Evolutionary conservation across 1,284 basidiomycete species (phyloP).

Genomic region (Pholiota adiposa): DNA sequence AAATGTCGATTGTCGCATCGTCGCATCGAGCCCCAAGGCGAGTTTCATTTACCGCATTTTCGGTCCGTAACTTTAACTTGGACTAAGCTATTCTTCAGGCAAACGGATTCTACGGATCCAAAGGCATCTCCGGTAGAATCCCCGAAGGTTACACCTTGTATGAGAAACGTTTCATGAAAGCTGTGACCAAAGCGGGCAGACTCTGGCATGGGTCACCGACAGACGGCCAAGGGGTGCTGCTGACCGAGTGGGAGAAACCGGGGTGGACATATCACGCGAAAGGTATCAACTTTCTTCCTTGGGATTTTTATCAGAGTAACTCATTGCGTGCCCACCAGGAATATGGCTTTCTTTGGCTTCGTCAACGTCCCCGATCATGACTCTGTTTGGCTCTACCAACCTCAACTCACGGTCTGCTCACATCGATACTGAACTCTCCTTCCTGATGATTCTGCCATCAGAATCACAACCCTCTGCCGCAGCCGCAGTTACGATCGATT

Average conservation of each 20-base stretch:
- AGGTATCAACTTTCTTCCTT: conserved; percentile 52
- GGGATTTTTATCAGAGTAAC: background rate
- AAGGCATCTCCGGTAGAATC: conserved; percentile 89
- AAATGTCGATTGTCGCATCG: conserved; percentile 70
- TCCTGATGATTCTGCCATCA: conserved; percentile 77
- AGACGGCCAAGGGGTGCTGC: conserved; percentile 56
- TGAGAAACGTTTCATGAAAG: conserved; percentile 83
- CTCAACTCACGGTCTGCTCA: conserved; percentile 91
- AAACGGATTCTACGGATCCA: conserved; percentile 94
- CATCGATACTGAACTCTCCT: conserved; percentile 92
- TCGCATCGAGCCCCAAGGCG: conserved; percentile 89
- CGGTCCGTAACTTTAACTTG: no score
- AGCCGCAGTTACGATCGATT: background rate
- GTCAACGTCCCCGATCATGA: conserved; percentile 65
- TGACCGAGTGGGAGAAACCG: conserved; percentile 87
- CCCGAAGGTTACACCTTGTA: conserved; percentile 94
- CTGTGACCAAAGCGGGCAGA: conserved; percentile 57
- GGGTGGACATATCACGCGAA: conserved; percentile 99
- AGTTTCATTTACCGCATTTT: conserved; percentile 17
- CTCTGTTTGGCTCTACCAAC: conserved; percentile 96
- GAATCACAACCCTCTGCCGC: conserved; percentile 4
- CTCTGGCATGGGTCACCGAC: conserved; percentile 41
- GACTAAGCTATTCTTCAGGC: conserved; percentile 53
- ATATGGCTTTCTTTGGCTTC: conserved; percentile 80
- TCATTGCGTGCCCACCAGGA: conserved; percentile 49